Evolutionary conservation across 2,329 filamentous ascomycete species (phyloP), one percentile per base, ranked within the genome.

Genomic region (Penicillium crustosum): DNA sequence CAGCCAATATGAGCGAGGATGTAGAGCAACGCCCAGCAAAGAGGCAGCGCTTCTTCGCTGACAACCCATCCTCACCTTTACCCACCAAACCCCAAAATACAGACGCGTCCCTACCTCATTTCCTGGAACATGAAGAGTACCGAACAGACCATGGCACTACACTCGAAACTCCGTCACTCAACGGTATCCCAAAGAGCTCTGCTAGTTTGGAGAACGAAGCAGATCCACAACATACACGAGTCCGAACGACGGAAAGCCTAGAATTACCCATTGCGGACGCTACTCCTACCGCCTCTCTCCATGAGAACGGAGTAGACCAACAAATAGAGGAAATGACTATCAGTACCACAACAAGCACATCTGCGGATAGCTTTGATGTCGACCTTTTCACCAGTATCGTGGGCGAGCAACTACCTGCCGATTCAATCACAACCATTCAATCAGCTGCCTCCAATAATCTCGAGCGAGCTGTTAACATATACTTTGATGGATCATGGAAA

Each of bases 401-500:
- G n/a, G 85, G 85, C 29, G 78, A 82, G 54, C 66, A 78, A 36
- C 72, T 86, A 3, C 68, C 81, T 7, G 45, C 63, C 6, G 68
- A 77, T 17, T 78, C 77, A 0, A 66, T 86, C 27, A 62, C 75
- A 25, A 79, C 73, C 49, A 74, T 88, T 45, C 79, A 79, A 60
- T 69, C 77, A 35, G 77, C 68, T 8, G 81, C 83, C 50, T 79
- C 78, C 39, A 78, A 79, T 59, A 77, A 86, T 68, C 75, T 86
- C 25, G 81, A 87, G 68, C 77, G 79, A 65, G 85, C 86, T 44
- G 83, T 88, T 64, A 87, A 88, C 68, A 78, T 87, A 58, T 88
- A 84, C 66, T 79, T 87, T 38, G 85, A 88, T 66, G 85, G 85
- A 23, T 86, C 85, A 6, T 87, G 84, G 84, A 81, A 80, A 60